phyloP scores from a whole-genome alignment of 257 asterid species.

The Jacaranda mimosifolia region DNA sequence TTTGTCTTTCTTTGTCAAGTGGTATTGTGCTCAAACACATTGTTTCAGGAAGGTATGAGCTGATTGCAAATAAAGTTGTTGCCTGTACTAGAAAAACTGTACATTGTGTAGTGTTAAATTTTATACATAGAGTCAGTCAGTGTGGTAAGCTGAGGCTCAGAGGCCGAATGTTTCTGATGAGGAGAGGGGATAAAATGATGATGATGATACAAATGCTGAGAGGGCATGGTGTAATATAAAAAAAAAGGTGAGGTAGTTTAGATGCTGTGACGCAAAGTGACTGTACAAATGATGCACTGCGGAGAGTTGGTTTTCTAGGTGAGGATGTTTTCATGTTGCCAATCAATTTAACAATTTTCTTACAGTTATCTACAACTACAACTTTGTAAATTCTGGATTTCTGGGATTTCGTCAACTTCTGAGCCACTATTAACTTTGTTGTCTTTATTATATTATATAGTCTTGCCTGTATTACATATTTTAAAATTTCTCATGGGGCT shows the following conservation, averaged over 20 bases:
- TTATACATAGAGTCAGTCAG: conserved; percentile 36
- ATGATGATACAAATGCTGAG: conserved; percentile 44
- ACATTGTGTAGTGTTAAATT: conserved; percentile 53
- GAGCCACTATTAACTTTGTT: too few species aligned
- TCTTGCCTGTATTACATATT: too few species aligned
- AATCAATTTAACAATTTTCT: too few species aligned
- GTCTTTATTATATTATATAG: too few species aligned
- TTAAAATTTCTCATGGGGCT: too few species aligned
- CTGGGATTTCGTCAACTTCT: too few species aligned
- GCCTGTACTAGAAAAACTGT: conserved; percentile 51
- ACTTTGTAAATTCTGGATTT: too few species aligned
- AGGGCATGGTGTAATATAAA: conserved; percentile 40
- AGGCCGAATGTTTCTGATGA: conserved; percentile 37
- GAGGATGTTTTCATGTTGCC: background rate
- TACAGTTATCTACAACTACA: too few species aligned
- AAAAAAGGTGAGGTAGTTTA: conserved; percentile 40
- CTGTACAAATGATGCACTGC: conserved; percentile 42
- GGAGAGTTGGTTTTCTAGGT: conserved; percentile 36
- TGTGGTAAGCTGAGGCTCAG: conserved; percentile 47
- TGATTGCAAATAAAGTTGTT: conserved; percentile 44
- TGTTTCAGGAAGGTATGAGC: conserved; percentile 37
- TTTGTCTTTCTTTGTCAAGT: conserved; percentile 23
- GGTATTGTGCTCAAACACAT: conserved; percentile 22
- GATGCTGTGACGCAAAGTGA: conserved; percentile 22
- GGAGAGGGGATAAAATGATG: conserved; percentile 32